Base-by-base conservation (phyloP, 768 basidiomycete genomes). In the Rhizopogon vesiculosus region DNA sequence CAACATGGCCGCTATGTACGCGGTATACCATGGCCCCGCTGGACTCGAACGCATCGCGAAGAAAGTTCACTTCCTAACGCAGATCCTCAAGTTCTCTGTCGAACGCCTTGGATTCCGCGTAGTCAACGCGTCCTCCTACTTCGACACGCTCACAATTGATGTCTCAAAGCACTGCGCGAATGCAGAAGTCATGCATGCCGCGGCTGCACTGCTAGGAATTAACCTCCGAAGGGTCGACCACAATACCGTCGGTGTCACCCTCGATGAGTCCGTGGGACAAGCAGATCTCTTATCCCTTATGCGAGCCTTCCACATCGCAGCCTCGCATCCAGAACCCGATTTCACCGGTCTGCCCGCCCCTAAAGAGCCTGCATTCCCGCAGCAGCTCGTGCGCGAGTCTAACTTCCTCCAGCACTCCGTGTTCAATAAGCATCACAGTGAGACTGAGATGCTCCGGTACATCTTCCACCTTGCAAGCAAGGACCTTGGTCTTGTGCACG, bases 1-100 rank as follows among this genome's bases (percentile, higher is more conserved):
- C 18, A 99, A 99, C 73, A 98, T 98, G 93, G 93, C 97, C 18
- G 94, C 95, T 38, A 98, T 99, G 96, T 94, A 93, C 66, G 94
- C 94, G 6, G 84, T 98, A 19, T 98, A 97, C 69, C 97, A 99
- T 66, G 97, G 97, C 10, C 90, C 97, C 0, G 79, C 76, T 43
- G 94, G 95, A 55, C 79, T 99, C 29, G 76, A 78, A 56, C 83
- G 84, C 45, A 98, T 98, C 59, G 94, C 93, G 18, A 76, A 81
- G 66, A 93, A 91, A 72, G 91, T 98, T n/a, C 93, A 98, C 69
- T 79, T 85, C 18, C 83, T 92, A 62, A 89, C 97, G 0, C 85
- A 87, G 54, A 78, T 92, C 53, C 81, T 98, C 62, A 85, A 82
- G 65, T 69, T 76, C 2, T 72, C 81, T 1, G 76, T 96, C 45